phyloP scores from a whole-genome alignment of 2,329 filamentous ascomycete species.

The Epichloe coenophiala region DNA sequence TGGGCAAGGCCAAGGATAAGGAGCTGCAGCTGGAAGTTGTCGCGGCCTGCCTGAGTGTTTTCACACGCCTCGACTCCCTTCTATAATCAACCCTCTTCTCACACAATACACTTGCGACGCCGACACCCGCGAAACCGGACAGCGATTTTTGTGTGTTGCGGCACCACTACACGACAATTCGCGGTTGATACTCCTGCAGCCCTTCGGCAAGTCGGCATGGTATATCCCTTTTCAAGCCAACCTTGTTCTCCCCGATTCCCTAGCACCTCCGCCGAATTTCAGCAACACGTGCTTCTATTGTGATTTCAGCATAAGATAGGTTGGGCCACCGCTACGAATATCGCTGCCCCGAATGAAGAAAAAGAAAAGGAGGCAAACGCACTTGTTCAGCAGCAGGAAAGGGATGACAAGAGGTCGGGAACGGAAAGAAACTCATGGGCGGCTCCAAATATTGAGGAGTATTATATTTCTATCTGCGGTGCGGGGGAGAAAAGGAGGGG shows the following conservation, averaged over 20 bases:
- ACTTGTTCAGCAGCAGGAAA: too few species aligned
- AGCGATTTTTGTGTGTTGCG: background rate
- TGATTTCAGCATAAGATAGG: too few species aligned
- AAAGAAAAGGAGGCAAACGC: too few species aligned
- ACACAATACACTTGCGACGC: background rate
- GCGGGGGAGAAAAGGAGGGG: background rate
- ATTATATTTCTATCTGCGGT: background rate
- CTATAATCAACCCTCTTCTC: constrained; percentile 40
- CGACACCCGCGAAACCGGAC: background rate
- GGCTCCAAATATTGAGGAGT: background rate
- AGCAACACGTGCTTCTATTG: too few species aligned
- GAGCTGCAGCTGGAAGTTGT: constrained; percentile 96
- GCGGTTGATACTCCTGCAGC: background rate
- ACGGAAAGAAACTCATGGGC: background rate
- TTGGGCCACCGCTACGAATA: too few species aligned
- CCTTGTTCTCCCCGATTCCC: background rate
- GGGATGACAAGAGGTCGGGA: background rate
- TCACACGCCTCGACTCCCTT: constrained; percentile 91
- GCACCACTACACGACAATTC: background rate
- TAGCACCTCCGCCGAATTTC: too few species aligned
- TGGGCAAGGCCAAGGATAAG: constrained; percentile 77
- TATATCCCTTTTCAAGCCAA: background rate
- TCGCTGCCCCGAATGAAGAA: too few species aligned
- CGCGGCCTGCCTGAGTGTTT: constrained; percentile 90
- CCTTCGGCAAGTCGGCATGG: background rate